phyloP scores from a whole-genome alignment of 78 protist genomes.

The Trichosphaerium sp. region DNA sequence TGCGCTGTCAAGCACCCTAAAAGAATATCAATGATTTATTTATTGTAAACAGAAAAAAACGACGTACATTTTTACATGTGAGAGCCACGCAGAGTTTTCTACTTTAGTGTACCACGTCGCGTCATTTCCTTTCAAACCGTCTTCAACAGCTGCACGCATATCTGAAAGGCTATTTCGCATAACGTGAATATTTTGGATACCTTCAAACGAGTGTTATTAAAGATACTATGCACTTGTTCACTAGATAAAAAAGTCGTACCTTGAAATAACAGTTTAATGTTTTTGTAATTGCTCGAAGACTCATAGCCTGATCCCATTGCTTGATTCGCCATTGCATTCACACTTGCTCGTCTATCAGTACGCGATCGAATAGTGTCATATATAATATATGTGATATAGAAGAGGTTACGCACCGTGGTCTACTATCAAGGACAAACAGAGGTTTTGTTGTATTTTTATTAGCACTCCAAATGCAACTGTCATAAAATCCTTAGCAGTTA shows the following conservation, averaged over 20 bases:
- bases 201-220: slow-evolving; percentile 26
- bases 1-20: background rate
- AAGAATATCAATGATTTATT: background rate
- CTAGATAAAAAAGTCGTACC: slow-evolving; percentile 11
- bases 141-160: background rate
- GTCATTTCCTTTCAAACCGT: slow-evolving; percentile 23
- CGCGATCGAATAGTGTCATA: too few relatives aligned
- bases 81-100: background rate
- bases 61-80: background rate
- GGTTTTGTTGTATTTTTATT: too few relatives aligned
- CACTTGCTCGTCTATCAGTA: slow-evolving; percentile 67
- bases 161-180: slow-evolving; percentile 37
- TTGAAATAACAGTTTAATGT: slow-evolving; percentile 36
- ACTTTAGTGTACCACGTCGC: slow-evolving; percentile 1
- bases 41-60: background rate
- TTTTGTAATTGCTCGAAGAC: background rate
- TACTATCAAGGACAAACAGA: too few relatives aligned
- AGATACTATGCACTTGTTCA: too few relatives aligned
- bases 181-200: slow-evolving; percentile 76
- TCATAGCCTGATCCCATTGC: slow-evolving; percentile 62
- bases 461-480: too few relatives aligned
- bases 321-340: slow-evolving; percentile 69
- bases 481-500: too few relatives aligned
- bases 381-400: too few relatives aligned
- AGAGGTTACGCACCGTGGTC: too few relatives aligned